These are phyloP conservation scores for Vaccinium vitisidaea DNA, from an alignment of 148 eudicot species.

Conservation along the genomic window DNA sequence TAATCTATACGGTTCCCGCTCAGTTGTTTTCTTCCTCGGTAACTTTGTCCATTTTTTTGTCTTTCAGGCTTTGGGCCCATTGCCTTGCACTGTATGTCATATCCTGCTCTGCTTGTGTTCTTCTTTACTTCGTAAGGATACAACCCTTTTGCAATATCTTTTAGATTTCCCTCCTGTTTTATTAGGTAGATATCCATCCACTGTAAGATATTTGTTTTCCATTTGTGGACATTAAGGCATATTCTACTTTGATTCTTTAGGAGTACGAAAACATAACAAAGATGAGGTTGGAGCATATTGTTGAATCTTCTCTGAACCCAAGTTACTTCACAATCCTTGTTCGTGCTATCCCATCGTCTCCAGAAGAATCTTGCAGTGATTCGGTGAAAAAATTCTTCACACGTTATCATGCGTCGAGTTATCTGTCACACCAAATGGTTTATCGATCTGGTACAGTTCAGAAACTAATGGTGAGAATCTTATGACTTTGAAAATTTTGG, in stretches of 20 bases:
- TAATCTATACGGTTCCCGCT: neutral
- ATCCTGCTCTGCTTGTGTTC: constrained; percentile 68
- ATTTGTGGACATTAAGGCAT: constrained; percentile 12
- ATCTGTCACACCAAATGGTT: constrained; percentile 86
- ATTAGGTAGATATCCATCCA: neutral
- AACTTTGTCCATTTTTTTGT: neutral
- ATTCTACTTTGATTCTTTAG: constrained; percentile 31
- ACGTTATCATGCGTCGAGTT: constrained; percentile 62
- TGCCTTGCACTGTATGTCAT: constrained; percentile 70
- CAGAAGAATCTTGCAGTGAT: constrained; percentile 65
- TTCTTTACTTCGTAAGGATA: constrained; percentile 86
- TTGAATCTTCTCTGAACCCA: constrained; percentile 44
- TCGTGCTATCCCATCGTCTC: constrained; percentile 81
- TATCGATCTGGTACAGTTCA: constrained; percentile 64
- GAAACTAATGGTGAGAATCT: constrained; percentile 70
- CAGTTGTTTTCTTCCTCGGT: constrained; percentile 13
- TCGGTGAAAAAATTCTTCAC: constrained; percentile 54
- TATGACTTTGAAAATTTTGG: neutral
- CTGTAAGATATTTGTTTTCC: neutral
- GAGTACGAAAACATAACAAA: constrained; percentile 69
- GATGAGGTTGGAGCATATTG: constrained; percentile 60
- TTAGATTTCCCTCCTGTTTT: neutral
- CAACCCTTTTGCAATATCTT: neutral
- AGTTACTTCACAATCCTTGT: constrained; percentile 84
- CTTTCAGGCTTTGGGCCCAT: constrained; percentile 90